Conservation (phyloP, 805 yeast genomes). For the Sungouiozyma ichnusensis region DNA sequence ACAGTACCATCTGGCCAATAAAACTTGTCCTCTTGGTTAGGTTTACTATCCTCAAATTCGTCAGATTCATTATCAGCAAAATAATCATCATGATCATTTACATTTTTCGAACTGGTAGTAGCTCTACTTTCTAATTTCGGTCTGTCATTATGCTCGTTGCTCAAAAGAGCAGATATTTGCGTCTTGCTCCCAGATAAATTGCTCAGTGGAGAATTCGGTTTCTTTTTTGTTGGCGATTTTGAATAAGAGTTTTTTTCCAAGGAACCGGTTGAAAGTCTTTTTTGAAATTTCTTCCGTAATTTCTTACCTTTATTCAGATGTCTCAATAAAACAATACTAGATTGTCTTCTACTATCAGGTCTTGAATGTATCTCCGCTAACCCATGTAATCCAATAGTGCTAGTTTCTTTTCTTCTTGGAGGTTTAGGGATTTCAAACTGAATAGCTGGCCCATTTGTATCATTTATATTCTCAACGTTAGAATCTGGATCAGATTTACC, state of each 20-base stretch:
- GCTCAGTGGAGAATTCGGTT: neutral
- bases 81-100: slow-evolving; percentile 12
- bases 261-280: slow-evolving; percentile 13
- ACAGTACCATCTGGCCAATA: slow-evolving; percentile 3
- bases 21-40: slow-evolving; percentile 9
- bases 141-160: neutral
- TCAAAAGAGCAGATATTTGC: neutral
- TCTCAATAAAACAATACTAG: slow-evolving; percentile 7
- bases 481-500: neutral
- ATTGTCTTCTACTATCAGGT: neutral
- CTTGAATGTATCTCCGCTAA: neutral
- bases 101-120: slow-evolving; percentile 1
- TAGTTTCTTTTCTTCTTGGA: slow-evolving; percentile 11
- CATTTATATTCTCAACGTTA: neutral
- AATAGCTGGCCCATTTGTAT: slow-evolving; percentile 16
- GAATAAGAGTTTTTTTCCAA: slow-evolving; percentile 4
- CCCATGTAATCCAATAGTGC: slow-evolving; percentile 1
- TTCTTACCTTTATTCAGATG: slow-evolving; percentile 14
- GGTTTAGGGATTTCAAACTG: slow-evolving; percentile 22
- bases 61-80: slow-evolving; percentile 21
- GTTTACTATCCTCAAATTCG: slow-evolving; percentile 16
- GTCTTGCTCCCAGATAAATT: neutral
- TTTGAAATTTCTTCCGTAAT: slow-evolving; percentile 11
- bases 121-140: slow-evolving; percentile 1
- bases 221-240: neutral